Conservation (phyloP, 1,139 yeast genomes). For the Yamadazyma dushanensis region DNA sequence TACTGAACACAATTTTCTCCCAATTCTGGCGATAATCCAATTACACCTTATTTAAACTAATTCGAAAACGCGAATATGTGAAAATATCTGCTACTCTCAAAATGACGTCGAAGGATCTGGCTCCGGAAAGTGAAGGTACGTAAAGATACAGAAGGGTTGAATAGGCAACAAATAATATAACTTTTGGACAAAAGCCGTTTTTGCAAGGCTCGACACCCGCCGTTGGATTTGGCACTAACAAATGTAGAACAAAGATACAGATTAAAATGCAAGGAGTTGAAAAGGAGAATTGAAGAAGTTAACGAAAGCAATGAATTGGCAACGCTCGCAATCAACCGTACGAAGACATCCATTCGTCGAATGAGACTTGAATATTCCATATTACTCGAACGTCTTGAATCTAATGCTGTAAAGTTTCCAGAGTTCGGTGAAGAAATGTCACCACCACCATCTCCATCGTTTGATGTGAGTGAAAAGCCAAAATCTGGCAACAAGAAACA, state of each 20-base stretch:
- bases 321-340: constrained; percentile 75
- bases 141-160: constrained; percentile 6
- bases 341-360: constrained; percentile 75
- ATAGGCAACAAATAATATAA: not conserved
- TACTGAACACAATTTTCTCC: no score
- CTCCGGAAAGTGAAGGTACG: constrained; percentile 48
- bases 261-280: constrained; percentile 70
- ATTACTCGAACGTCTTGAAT: constrained; percentile 76
- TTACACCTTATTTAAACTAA: not conserved
- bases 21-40: no score
- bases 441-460: constrained; percentile 43
- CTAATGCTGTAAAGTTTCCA: constrained; percentile 42
- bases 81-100: not conserved
- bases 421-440: constrained; percentile 43
- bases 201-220: not conserved
- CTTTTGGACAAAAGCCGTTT: not conserved
- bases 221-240: constrained; percentile 7
- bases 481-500: constrained; percentile 24
- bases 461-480: constrained; percentile 29
- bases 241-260: constrained; percentile 42
- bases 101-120: constrained; percentile 27
- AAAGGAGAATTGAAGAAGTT: constrained; percentile 68
- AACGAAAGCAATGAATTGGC: constrained; percentile 81
- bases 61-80: constrained; percentile 3
- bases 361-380: constrained; percentile 80